phyloP scores from a whole-genome alignment of 495 filamentous ascomycete species.

The Delitschia confertaspora region DNA sequence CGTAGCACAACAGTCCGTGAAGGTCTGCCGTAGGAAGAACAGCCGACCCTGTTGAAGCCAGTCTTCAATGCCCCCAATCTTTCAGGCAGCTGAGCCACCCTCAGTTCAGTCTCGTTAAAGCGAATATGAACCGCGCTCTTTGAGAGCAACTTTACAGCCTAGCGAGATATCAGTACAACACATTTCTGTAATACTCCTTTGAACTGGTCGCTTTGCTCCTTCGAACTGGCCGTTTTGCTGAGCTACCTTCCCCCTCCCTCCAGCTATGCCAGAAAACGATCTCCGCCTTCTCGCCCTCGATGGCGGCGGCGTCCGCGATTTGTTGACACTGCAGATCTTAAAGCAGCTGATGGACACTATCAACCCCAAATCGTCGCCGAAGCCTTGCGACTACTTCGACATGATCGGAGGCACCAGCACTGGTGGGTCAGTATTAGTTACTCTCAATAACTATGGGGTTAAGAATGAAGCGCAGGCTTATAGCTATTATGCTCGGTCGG shows the following conservation, averaged over 20 bases:
- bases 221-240: neutral
- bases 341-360: constrained; percentile 22
- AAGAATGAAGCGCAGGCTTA: too few relatives aligned
- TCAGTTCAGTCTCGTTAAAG: neutral
- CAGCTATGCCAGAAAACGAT: constrained; percentile 3
- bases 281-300: constrained; percentile 20
- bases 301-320: constrained; percentile 24
- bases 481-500: constrained; percentile 28
- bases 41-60: too few relatives aligned
- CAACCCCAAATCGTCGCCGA: constrained; percentile 15
- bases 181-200: neutral
- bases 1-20: too few relatives aligned
- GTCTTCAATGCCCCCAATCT: too few relatives aligned
- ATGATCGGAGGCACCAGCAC: constrained; percentile 26
- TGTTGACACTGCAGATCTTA: constrained; percentile 20
- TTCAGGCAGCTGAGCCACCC: too few relatives aligned
- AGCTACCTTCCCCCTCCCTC: neutral
- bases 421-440: constrained; percentile 19
- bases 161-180: neutral
- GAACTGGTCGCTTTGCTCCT: neutral
- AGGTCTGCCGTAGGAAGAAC: too few relatives aligned
- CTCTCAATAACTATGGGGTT: neutral
- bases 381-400: constrained; percentile 26
- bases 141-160: neutral
- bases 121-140: neutral